Conservation (phyloP, 2,329 filamentous ascomycete genomes). For the Metarhizium robertsii region DNA sequence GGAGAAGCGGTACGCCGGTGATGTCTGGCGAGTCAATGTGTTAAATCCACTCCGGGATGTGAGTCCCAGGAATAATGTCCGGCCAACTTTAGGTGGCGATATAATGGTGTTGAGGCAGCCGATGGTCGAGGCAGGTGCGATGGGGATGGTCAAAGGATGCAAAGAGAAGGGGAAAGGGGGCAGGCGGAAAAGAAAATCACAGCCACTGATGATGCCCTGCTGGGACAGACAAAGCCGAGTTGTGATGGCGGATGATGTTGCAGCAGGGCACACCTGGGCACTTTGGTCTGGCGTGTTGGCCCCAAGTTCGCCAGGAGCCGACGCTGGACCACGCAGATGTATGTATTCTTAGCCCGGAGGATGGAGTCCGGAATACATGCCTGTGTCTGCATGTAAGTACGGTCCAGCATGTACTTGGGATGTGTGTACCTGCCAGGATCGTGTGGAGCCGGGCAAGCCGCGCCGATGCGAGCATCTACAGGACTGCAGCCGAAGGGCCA, state of each 20-base stretch:
- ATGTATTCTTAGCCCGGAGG: not conserved
- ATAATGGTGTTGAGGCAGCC: slow-evolving; percentile 1
- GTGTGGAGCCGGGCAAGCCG: not conserved
- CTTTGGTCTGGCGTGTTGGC: slow-evolving; percentile 2
- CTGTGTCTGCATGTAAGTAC: no score
- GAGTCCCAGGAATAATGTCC: not conserved
- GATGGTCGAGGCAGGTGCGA: not conserved
- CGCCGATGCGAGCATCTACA: not conserved
- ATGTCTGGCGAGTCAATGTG: no score
- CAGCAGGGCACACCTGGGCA: slow-evolving; percentile 8
- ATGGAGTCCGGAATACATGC: no score
- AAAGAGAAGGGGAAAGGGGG: not conserved
- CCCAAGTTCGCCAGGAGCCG: not conserved
- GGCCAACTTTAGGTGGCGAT: not conserved
- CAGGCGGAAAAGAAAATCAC: not conserved
- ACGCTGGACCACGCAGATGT: slow-evolving; percentile 1
- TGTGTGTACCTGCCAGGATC: no score
- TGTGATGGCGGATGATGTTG: slow-evolving; percentile 13
- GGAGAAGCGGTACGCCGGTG: no score
- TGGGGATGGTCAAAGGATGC: not conserved
- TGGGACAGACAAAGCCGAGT: slow-evolving; percentile 8
- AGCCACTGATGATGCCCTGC: slow-evolving; percentile 4
- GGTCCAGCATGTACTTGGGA: no score
- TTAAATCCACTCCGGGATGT: not conserved
- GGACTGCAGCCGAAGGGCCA: not conserved